Conservation (phyloP, 306 rosid genomes). For the Medicago lupulina region DNA sequence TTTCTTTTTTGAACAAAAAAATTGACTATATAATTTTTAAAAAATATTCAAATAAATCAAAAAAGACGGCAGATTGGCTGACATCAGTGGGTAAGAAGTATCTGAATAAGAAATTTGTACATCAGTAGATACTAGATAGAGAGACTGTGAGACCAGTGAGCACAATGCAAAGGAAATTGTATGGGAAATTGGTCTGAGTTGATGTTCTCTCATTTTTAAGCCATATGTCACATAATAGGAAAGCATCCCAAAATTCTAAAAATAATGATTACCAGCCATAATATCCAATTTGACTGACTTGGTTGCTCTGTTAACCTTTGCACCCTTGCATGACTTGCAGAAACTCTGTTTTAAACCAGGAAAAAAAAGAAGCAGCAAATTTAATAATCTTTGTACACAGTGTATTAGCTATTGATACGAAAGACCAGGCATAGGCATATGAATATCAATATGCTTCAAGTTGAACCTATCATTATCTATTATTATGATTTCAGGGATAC, state of each 20-base stretch:
- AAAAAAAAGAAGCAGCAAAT: conserved; percentile 22
- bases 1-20: conserved; percentile 3
- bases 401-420: conserved; percentile 1
- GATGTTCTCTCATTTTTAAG: not conserved
- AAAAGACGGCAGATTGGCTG: not conserved
- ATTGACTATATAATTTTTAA: not conserved
- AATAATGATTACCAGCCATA: conserved; percentile 58
- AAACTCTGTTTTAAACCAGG: conserved; percentile 45
- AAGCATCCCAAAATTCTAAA: conserved; percentile 8
- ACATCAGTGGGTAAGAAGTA: conserved; percentile 4
- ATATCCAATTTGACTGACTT: conserved; percentile 74
- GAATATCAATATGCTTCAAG: conserved; percentile 17
- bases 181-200: conserved; percentile 4
- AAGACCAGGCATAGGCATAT: conserved; percentile 4
- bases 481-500: conserved; percentile 9
- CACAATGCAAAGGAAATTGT: not conserved
- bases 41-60: not conserved
- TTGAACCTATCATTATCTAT: conserved; percentile 2
- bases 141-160: not conserved
- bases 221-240: conserved; percentile 1
- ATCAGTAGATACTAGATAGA: not conserved
- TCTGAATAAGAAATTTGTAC: not conserved
- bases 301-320: conserved; percentile 62
- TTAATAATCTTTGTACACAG: not conserved
- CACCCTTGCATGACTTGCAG: conserved; percentile 83